These are phyloP conservation scores for Glomus cerebriforme DNA, from an alignment of 192 early-diverging fungal genomes.

Conservation along the genomic window DNA sequence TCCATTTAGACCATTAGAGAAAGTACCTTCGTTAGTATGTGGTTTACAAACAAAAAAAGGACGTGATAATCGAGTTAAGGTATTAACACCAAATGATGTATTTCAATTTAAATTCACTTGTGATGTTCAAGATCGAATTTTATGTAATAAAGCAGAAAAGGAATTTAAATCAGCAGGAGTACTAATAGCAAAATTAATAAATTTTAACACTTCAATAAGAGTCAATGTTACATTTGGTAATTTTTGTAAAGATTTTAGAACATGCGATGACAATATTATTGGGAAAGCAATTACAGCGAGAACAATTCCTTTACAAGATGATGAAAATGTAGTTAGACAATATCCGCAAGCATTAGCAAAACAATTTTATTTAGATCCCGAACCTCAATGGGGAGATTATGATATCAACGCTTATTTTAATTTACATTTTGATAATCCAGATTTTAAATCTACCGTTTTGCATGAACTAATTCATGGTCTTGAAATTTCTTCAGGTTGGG, in stretches of 20 bases:
- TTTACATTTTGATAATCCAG: constrained; percentile 31
- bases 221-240: constrained; percentile 40
- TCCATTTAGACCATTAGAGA: background rate
- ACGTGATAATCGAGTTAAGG: background rate
- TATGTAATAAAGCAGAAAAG: background rate
- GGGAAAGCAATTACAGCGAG: constrained; percentile 38
- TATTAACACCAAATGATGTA: background rate
- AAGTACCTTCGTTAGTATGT: background rate
- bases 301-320: constrained; percentile 37
- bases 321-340: constrained; percentile 37
- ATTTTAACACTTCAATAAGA: constrained; percentile 6
- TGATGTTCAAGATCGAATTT: background rate
- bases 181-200: background rate
- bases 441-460: constrained; percentile 35
- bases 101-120: background rate
- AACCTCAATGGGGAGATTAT: constrained; percentile 34
- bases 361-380: constrained; percentile 32
- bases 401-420: constrained; percentile 45
- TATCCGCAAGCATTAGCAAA: constrained; percentile 46
- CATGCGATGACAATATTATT: background rate
- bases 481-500: constrained; percentile 39
- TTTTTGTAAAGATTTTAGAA: constrained; percentile 35
- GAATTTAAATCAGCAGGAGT: background rate
- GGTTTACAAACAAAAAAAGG: background rate
- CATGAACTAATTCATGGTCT: constrained; percentile 47